phyloP scores from a whole-genome alignment of 1,284 basidiomycete genomes.

The Pyrrhoderma lamaoense region DNA sequence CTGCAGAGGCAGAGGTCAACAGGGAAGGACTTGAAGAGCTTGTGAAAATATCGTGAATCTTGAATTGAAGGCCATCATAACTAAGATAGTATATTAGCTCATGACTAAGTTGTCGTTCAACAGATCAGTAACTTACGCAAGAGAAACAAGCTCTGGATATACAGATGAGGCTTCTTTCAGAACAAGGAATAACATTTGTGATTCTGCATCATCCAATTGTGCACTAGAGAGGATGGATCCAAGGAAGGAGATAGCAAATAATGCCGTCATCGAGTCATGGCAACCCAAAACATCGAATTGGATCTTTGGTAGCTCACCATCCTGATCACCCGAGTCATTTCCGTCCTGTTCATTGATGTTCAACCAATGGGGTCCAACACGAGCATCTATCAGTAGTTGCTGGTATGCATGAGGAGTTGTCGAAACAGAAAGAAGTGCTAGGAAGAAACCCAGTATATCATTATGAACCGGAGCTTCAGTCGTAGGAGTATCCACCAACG shows the following conservation, averaged over 20 bases:
- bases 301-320: constrained; percentile 46
- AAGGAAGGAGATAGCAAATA: constrained; percentile 70
- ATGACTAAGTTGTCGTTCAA: constrained; percentile 14
- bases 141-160: constrained; percentile 69
- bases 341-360: constrained; percentile 25
- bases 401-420: constrained; percentile 50
- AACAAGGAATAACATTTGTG: constrained; percentile 71
- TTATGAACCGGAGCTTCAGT: constrained; percentile 38
- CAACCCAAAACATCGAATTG: constrained; percentile 57
- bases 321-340: constrained; percentile 20
- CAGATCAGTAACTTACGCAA: constrained; percentile 49
- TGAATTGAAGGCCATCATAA: constrained; percentile 73
- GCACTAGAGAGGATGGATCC: constrained; percentile 73
- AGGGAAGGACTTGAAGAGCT: constrained; percentile 68
- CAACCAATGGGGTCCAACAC: constrained; percentile 44
- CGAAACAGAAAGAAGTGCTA: constrained; percentile 69
- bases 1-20: constrained; percentile 62
- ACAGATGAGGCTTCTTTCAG: constrained; percentile 66
- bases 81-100: constrained; percentile 31
- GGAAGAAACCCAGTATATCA: constrained; percentile 73
- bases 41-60: constrained; percentile 69
- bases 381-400: constrained; percentile 54
- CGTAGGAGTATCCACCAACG: constrained; percentile 34
- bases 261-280: constrained; percentile 56
- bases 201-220: constrained; percentile 75